Evolutionary conservation across 345 rosid genomes (phyloP), one percentile per base, ranked within the genome.

Genomic region (Punica granatum): DNA sequence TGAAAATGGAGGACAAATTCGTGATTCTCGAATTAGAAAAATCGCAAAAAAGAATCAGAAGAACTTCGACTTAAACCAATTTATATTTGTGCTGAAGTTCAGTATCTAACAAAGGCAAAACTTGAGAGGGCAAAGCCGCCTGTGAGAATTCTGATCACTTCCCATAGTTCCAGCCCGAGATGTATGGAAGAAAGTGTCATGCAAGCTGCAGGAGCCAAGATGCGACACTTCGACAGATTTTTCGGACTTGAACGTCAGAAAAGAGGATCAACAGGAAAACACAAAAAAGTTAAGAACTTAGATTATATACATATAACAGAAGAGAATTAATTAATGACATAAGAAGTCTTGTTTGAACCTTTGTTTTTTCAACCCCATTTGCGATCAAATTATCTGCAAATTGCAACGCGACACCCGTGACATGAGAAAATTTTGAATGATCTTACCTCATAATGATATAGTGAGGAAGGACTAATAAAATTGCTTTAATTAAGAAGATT

Each of bases 91-190:
- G n/a, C n/a, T n/a, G n/a, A n/a, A n/a, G n/a, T n/a, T n/a, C 25
- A 59, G 46, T 79, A 93, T 97, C 97, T 69, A 96, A 88, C 76
- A 93, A 74, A 63, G n/a, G 97, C 94, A 85, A 88, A 90, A 76
- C 98, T 93, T 63, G 94, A 87, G 65, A 90, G 83, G 58, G 97
- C 94, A 75, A 93, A 78, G 77, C 98, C 98, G 62, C 85, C 72
- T 9, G 92, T 86, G 72, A 93, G 87, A 69, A 93, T 78, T 65
- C 92, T 97, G 48, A 88, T 96, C 73, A 90, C 76, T 76, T 90
- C 94, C 98, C 97, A 90, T 25, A 92, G 98, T 34, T 85, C 86
- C 75, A 93, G 76, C 77, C 98, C 98, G 66, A 93, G 80, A 83
- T 90, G 96, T 28, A 89, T 48, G 28, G 97, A 90, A 76, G 96